These are phyloP conservation scores for Zygosaccharomyces gambellarensis DNA, from an alignment of 805 yeast species.

Conservation along the genomic window DNA sequence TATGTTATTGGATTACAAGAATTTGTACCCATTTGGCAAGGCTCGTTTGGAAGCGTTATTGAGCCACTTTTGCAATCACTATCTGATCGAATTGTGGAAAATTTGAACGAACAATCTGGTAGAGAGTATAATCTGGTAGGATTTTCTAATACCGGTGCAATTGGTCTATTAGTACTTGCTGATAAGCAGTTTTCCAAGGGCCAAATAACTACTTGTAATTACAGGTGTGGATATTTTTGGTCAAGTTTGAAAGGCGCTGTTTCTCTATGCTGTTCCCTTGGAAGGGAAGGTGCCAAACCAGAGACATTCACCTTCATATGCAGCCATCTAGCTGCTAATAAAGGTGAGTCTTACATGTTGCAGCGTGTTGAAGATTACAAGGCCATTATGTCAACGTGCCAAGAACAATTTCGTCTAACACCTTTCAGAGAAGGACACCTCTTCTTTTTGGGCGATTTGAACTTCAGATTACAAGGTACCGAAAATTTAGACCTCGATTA, in stretches of 20 bases:
- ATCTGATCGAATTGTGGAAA: slow-evolving; percentile 34
- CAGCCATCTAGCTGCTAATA: slow-evolving; percentile 75
- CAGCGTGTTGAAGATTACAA: slow-evolving; percentile 51
- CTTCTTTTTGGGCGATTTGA: slow-evolving; percentile 80
- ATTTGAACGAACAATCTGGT: slow-evolving; percentile 36
- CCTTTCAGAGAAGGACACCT: slow-evolving; percentile 59
- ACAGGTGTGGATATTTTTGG: slow-evolving; percentile 52
- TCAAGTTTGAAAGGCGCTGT: slow-evolving; percentile 75
- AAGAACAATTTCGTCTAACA: slow-evolving; percentile 20
- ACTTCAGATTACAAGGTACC: slow-evolving; percentile 54
- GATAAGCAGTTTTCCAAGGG: slow-evolving; percentile 35
- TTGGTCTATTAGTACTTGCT: slow-evolving; percentile 49
- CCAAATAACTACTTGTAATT: slow-evolving; percentile 30
- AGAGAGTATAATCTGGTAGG: slow-evolving; percentile 41
- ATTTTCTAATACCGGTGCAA: slow-evolving; percentile 49
- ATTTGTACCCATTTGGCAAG: slow-evolving; percentile 51
- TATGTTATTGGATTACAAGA: slow-evolving; percentile 67
- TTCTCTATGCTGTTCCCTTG: slow-evolving; percentile 46
- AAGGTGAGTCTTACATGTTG: slow-evolving; percentile 47
- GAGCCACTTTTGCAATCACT: slow-evolving; percentile 37
- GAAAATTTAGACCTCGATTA: slow-evolving; percentile 15
- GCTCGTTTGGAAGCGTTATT: slow-evolving; percentile 40
- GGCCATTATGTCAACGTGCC: slow-evolving; percentile 48
- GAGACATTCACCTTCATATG: slow-evolving; percentile 54
- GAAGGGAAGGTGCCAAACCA: slow-evolving; percentile 23